Percentiles rank a stretch among this genome's conserved stretches.
These are phyloP conservation scores for Aspergillus brunneoviolaceus DNA, from an alignment of 2,329 filamentous ascomycete genomes.

Conservation along the genomic window DNA sequence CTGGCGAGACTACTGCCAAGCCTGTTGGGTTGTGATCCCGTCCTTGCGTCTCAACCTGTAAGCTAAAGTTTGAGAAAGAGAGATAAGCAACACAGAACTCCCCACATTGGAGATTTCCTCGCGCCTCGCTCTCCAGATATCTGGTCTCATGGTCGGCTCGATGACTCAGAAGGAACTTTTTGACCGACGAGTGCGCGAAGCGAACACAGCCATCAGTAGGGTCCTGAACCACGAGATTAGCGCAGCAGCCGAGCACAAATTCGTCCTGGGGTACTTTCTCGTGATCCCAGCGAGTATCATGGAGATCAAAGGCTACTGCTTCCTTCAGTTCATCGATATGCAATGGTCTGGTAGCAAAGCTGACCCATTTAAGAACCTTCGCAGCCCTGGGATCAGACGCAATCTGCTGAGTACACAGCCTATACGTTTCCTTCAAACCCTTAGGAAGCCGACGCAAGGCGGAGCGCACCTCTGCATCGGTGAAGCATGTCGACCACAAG, in stretches of 20 bases:
- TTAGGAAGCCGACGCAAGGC: neutral
- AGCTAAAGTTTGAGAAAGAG: slow-evolving; percentile 22
- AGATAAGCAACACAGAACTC: slow-evolving; percentile 24
- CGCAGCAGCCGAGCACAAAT: slow-evolving; percentile 21
- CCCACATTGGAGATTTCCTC: slow-evolving; percentile 17
- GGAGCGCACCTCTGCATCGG: neutral
- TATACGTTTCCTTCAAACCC: slow-evolving; percentile 3
- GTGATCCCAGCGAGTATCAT: slow-evolving; percentile 18
- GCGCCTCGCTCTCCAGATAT: slow-evolving; percentile 6
- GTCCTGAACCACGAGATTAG: slow-evolving; percentile 24
- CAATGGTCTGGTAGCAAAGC: neutral
- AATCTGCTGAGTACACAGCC: neutral
- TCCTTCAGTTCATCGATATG: neutral
- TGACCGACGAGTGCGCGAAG: slow-evolving; percentile 24
- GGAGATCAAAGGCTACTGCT: slow-evolving; percentile 4
- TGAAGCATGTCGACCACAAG: slow-evolving; percentile 1
- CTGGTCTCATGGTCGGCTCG: neutral
- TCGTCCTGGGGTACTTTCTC: slow-evolving; percentile 15
- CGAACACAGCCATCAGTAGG: slow-evolving; percentile 17
- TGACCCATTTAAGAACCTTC: neutral
- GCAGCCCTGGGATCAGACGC: neutral
- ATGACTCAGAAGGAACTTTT: slow-evolving; percentile 19
- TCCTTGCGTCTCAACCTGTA: slow-evolving; percentile 10
- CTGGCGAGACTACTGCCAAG: neutral
- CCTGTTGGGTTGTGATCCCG: slow-evolving; percentile 1